phyloP scores from a whole-genome alignment of 805 yeast species.

The Komagataella mondaviorum region DNA sequence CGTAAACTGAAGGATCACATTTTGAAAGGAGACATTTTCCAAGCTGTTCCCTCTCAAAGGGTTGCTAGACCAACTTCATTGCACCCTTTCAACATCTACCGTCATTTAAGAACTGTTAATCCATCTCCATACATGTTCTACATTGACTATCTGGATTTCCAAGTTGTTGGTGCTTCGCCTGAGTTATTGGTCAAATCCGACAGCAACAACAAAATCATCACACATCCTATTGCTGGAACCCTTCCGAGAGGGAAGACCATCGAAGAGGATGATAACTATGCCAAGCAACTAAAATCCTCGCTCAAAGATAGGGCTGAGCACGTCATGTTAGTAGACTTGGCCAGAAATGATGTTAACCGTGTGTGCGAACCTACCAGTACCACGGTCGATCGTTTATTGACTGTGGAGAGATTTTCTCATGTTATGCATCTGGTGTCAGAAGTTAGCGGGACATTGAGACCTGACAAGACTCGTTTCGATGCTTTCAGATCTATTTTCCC shows the following conservation, averaged over 20 bases:
- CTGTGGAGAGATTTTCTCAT: conserved; percentile 89
- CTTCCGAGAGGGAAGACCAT: conserved; percentile 79
- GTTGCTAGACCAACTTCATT: conserved; percentile 89
- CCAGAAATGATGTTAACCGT: conserved; percentile 91
- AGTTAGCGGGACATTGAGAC: conserved; percentile 82
- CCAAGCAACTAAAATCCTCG: conserved; percentile 58
- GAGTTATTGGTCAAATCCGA: conserved; percentile 84
- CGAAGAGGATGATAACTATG: conserved; percentile 83
- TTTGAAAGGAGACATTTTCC: conserved; percentile 85
- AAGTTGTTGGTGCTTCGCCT: conserved; percentile 95
- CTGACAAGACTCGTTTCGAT: conserved; percentile 81
- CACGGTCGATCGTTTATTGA: conserved; percentile 74
- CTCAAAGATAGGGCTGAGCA: conserved; percentile 95
- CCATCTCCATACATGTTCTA: conserved; percentile 97
- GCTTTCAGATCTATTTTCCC: conserved; percentile 98
- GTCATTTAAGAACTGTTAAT: conserved; percentile 88
- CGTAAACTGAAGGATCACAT: conserved; percentile 65
- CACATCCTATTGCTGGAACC: conserved; percentile 98
- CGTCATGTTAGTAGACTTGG: conserved; percentile 95
- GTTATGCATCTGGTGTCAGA: conserved; percentile 95
- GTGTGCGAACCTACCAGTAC: conserved; percentile 84
- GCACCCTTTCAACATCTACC: conserved; percentile 93
- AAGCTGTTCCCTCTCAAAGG: conserved; percentile 97
- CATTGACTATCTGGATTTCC: conserved; percentile 84
- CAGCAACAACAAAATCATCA: conserved; percentile 54